Evolutionary conservation across 176 grass and related monocot genomes (phyloP), one percentile per base, ranked within the genome.

Genomic region (Carex cristatella): DNA sequence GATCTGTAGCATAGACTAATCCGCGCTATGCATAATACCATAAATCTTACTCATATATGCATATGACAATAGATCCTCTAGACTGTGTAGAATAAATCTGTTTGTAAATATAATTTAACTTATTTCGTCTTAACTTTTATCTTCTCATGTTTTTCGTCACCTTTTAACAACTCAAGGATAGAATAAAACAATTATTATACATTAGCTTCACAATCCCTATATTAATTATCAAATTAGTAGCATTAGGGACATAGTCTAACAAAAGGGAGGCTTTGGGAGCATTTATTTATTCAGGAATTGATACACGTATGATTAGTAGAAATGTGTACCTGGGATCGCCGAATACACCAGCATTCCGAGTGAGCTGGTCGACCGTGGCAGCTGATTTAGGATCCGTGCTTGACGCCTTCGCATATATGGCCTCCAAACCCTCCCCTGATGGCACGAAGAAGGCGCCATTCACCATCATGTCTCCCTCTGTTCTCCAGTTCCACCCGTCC

Each of bases 371-470:
- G 69, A 99, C 88, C 90, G 94, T 83, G 78, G 85, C 87, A 0
- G 96, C 79, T 0, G 96, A 84, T 87, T 94, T 95, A 30, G 96
- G 87, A 32, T 99, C 91, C 5, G 84, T 40, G 84, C 87, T 95
- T 59, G 87, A 80, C 0, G 93, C 96, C 91, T 93, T 94, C 0
- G 84, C 65, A 46, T 95, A 99, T 61, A 79, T 99, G 3, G 51
- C 88, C 85, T 99, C 87, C 48, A 92, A 31, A 1, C 84, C 93
- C 59, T 92, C 90, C n/a, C 96, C 96, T 49, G 96, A 99, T 0
- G 96, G 85, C 62, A 95, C 93, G 81, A 99, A 99, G 93, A 92
- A 99, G 60, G 96, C 96, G 38, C 96, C 96, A 84, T 99, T 99
- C 44, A 92, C 91, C 93, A 99, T 83, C 91, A 94, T 87, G 85